Evolutionary conservation across 108 stramenopile genomes (phyloP).

Genomic region (Stephanodiscus triporus): DNA sequence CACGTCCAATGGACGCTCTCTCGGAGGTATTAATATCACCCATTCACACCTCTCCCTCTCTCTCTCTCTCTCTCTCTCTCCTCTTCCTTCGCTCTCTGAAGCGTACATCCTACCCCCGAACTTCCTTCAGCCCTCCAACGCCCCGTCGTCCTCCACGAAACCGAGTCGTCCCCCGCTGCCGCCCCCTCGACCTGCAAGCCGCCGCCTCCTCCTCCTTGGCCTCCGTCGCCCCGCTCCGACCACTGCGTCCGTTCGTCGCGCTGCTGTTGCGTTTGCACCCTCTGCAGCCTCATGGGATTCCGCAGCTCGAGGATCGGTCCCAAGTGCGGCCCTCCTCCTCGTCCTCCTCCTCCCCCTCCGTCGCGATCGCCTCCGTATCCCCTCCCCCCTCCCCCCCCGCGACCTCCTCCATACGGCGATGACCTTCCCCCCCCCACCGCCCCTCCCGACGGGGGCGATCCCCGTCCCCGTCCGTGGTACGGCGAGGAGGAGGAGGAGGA

Average conservation of each 20-base stretch:
- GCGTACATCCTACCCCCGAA: constrained; percentile 4
- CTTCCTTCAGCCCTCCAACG: constrained; percentile 13
- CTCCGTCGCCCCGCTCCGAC: not conserved
- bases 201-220: not conserved
- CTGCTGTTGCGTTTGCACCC: constrained; percentile 34
- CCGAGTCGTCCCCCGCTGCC: not conserved
- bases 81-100: constrained; percentile 1
- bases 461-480: not conserved
- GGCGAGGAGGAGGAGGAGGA: not conserved
- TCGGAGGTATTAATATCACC: no score
- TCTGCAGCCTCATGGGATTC: constrained; percentile 76
- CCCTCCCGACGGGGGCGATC: not conserved
- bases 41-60: constrained; percentile 1
- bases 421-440: not conserved
- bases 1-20: no score
- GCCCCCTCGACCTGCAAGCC: not conserved
- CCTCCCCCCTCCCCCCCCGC: constrained; percentile 29
- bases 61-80: constrained; percentile 28
- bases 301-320: constrained; percentile 66
- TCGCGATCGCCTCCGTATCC: constrained; percentile 37
- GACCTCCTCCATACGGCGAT: not conserved
- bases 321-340: constrained; percentile 53
- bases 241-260: not conserved
- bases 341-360: no score
- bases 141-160: no score